Conservation (phyloP, 306 rosid species). For the Delonix regia region DNA sequence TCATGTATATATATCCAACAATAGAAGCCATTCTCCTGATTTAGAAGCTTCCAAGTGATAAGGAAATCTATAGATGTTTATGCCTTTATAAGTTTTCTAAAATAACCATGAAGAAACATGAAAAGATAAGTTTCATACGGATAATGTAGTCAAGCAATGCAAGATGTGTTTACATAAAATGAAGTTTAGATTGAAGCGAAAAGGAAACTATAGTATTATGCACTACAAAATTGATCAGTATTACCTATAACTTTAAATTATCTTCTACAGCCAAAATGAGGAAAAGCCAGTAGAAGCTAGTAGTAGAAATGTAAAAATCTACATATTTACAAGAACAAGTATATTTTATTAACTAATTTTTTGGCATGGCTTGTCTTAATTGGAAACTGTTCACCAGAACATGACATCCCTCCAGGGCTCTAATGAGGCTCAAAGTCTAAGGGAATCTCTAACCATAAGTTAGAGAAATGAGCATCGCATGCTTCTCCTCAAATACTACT, state of each 20-base stretch:
- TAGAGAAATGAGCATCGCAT: constrained; percentile 20
- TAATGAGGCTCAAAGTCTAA: constrained; percentile 7
- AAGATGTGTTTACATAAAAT: neutral
- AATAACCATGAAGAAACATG: neutral
- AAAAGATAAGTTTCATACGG: neutral
- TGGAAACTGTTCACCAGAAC: constrained; percentile 20
- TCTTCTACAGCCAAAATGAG: neutral
- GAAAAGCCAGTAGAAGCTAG: neutral
- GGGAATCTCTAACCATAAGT: constrained; percentile 14
- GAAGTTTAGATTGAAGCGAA: neutral
- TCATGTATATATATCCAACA: no score
- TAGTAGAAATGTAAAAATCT: neutral
- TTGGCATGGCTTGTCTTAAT: constrained; percentile 18
- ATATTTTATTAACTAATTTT: constrained; percentile 31
- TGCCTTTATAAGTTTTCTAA: neutral
- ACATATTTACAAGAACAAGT: constrained; percentile 5
- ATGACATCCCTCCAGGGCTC: constrained; percentile 1
- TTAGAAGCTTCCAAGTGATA: neutral
- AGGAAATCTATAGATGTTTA: neutral
- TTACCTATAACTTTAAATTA: neutral
- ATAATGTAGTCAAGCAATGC: neutral
- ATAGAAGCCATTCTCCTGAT: neutral
- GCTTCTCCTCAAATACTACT: constrained; percentile 47
- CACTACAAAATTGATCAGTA: constrained; percentile 12
- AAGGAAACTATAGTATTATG: neutral